Evolutionary conservation across 768 basidiomycete genomes (phyloP), one percentile per base, ranked within the genome.

Genomic region (Lentinula detonsa): DNA sequence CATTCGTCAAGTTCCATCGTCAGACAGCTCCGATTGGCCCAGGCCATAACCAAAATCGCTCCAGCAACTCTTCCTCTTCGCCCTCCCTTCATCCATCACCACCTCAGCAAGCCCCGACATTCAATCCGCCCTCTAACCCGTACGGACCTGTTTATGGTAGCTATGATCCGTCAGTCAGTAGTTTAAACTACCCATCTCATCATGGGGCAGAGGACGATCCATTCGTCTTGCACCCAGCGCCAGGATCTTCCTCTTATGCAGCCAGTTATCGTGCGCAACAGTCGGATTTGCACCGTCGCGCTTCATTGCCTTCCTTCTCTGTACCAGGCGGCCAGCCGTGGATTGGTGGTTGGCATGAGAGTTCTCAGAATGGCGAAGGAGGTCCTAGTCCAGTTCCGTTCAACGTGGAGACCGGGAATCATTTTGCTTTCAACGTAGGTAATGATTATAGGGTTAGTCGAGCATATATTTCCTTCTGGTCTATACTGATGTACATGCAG

Each of bases 11-110:
- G 68, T 91, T 89, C 67, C 88, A 90, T 68, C 84, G 89, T 13
- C 90, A 91, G 68, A 91, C 90, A 0, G 89, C 88, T 0, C 90
- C 89, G 33, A 79, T 82, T 1, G 89, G 89, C 3, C 90, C 89
- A 9, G 89, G 89, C 9, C 90, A 91, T 65, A 71, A 75, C 11
- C 73, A 74, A 13, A 76, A 70, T 48, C 76, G 76, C 0, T 66
- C 33, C 16, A 16, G 21, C n/a, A 50, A 50, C 9, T 9, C 46
- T 11, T 23, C 56, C 40, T 28, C 34, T 46, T 33, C 56, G 7
- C 2, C 31, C 71, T 43, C 69, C 64, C 39, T 68, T 65, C 62
- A 13, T 37, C 65, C 64, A 10, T 65, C 64, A n/a, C 39, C 61
- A 54, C 57, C 51, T 59, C 60, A 49, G 64, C 28, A 62, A 61